Evolutionary conservation across 768 basidiomycete species (phyloP), one percentile per base, ranked within the genome.

Genomic region (Astraeus odoratus): DNA sequence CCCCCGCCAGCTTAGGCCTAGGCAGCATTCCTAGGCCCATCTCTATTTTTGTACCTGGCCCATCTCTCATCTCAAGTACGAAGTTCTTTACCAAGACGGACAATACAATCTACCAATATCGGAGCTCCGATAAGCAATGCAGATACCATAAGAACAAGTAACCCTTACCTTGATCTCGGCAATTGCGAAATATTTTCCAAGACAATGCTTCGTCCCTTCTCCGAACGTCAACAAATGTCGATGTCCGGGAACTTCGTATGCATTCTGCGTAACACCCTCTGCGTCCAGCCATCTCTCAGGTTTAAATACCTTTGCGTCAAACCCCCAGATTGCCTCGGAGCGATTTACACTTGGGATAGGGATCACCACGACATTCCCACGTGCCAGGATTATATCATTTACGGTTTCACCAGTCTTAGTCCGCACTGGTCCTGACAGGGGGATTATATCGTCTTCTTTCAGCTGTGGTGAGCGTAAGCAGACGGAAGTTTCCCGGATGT

Each of bases 221-320:
- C 69, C 63, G 49, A 80, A 80, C 0, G 75, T 73, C 23, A 77
- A 57, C 8, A 77, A 55, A 51, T 78, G 76, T 1, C 69, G 65
- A 49, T 77, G 64, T 12, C 76, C 77, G 50, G 71, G 70, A 1
- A 76, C 61, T 20, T 69, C 68, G 29, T 67, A 68, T 0, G 68
- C 67, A 20, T 30, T 33, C 10, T 38, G 36, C 3, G 55, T 51
- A 7, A 58, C 50, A 1, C 62, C 57, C 10, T 59, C 61, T 4
- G 62, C 60, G 3, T 51, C 53, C 7, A 85, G 63, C 84, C 85
- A 86, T 6, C 84, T 67, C 44, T 79, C 77, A 0, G 83, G 84
- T 33, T 72, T 66, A 58, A 80, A 87, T 39, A 71, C 71, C 19
- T 70, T 68, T 3, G 80, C 73, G 45, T 80, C 73, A 0, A 67